Evolutionary conservation across 345 rosid species (phyloP).

Genomic region (Odontarrhena argentea): DNA sequence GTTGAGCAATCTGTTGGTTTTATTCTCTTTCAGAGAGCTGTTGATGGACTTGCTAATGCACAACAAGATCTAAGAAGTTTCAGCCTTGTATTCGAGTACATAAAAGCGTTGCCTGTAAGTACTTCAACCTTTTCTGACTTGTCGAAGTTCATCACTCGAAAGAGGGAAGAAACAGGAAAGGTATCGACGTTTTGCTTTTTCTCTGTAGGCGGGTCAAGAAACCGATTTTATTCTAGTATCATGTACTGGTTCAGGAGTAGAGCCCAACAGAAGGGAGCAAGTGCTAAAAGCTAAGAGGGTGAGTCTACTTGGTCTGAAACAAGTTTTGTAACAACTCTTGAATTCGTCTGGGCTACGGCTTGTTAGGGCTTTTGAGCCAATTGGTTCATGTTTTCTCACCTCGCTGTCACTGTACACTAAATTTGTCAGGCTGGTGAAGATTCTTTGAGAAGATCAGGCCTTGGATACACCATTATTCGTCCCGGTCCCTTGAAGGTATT

Average conservation of each 20-base stretch:
- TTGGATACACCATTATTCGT: conserved; percentile 91
- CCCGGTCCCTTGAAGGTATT: conserved; percentile 89
- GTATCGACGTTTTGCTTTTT: conserved; percentile 27
- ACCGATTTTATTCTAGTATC: conserved; percentile 91
- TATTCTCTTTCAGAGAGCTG: conserved; percentile 62
- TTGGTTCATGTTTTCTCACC: conserved; percentile 21
- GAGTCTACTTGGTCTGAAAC: conserved; percentile 25
- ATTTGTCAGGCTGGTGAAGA: conserved; percentile 87
- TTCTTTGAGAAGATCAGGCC: conserved; percentile 88
- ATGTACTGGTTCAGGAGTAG: conserved; percentile 88
- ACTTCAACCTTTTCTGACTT: background rate
- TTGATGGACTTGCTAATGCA: conserved; percentile 61
- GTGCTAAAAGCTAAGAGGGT: conserved; percentile 95
- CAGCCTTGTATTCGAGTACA: conserved; percentile 78
- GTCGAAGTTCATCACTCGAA: background rate
- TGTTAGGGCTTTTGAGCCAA: background rate
- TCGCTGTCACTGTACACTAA: background rate
- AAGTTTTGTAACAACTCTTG: conserved; percentile 3
- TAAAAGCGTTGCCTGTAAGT: conserved; percentile 92
- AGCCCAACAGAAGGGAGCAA: conserved; percentile 85
- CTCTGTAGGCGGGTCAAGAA: conserved; percentile 91
- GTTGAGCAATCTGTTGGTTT: conserved; percentile 9
- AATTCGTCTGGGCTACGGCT: background rate
- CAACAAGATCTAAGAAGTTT: conserved; percentile 87
- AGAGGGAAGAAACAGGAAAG: background rate